Base-by-base conservation (phyloP, 1,284 basidiomycete genomes). In the Fistulinella cinereoalba region DNA sequence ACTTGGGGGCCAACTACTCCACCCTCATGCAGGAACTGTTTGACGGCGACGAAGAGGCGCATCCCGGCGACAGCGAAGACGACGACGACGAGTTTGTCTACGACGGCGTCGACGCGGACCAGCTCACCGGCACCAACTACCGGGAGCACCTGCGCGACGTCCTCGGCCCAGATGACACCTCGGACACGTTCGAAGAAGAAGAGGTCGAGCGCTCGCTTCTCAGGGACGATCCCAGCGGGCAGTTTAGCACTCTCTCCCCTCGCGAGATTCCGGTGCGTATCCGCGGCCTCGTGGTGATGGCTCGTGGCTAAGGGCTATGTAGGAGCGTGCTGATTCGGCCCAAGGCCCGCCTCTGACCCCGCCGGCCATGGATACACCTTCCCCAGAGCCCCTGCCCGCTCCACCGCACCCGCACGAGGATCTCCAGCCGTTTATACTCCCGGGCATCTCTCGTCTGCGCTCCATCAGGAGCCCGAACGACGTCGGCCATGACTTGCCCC, bases 361-460 rank as follows among this genome's bases (percentile, higher is more conserved):
- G 49, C 65, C 63, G 34, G 55, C 55, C 37, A 54, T 62, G 54
- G 42, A 57, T 42, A 61, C 67, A 28, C 69, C 71, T n/a, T 63
- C 68, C 24, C 65, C 63, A 44, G 66, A 71, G 43, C 57, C 57
- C 15, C 69, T 70, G 12, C 67, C 70, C 12, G 56, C 57, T 37
- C 59, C 65, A 10, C 52, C 54, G 29, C 56, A 54, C 18, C 60
- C 60, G 12, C 55, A 65, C 11, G 60, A 68, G 15, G 70, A 70
- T 43, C 58, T 71, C 6, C 74, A 70, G 47, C 76, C 79, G 6
- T 83, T 83, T 61, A 60, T 88, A 51, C 88, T 92, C 60, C 89
- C 90, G 1, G 82, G 77, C 22, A 80, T 94, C 8, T 96, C 92
- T 12, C 80, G 92, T 18, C 76, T 96, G 34, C 86, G 92, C 29